Evolutionary conservation across 306 rosid species (phyloP), one percentile per base, ranked within the genome.

Genomic region (Prunus kanzakura): DNA sequence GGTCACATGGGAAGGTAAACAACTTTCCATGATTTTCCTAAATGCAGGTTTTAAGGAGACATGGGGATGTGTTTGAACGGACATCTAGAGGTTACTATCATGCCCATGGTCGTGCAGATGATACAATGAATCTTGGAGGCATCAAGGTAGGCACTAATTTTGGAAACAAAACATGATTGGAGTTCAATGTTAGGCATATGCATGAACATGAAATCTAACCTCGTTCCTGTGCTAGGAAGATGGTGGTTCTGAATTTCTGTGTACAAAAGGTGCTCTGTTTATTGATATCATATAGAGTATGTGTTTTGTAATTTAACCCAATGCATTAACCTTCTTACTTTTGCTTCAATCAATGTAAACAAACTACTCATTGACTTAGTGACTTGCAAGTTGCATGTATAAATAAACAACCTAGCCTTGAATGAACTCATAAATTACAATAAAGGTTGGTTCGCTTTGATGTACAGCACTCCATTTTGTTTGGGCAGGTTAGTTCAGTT

Each of bases 21-120:
- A 82, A 63, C 51, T 56, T 58, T 62, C 6, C 63, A 32, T 62
- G 76, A 49, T 67, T 75, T 84, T 71, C 66, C 79, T 47, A 9
- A 62, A 61, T 73, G 73, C 81, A 94, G 98, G 88, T 89, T 77
- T 76, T 94, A 74, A 80, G 97, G 81, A 92, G 98, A 85, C 98
- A 94, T 77, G 97, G 97, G 43, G 98, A 94, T 88, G 77, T 94
- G 73, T 89, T 94, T 84, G 98, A 92, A 89, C 91, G 83, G 73
- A 86, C 91, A 23, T 77, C 88, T 77, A 82, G 82, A 81, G 96
- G 96, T 65, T 94, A 89, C 88, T 92, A 92, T 77, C 98, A 82
- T 55, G 98, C 98, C 3, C 98, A 92, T 73, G 98, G 98, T 61
- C 96, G 98, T 75, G 95, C 95, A 8, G 98, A 94, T 82, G 98